A percentile compares a stretch with the other conserved stretches of the same genome.
Conservation (phyloP, 1,139 yeast species). For the Saccharomycopsis hybrid region DNA sequence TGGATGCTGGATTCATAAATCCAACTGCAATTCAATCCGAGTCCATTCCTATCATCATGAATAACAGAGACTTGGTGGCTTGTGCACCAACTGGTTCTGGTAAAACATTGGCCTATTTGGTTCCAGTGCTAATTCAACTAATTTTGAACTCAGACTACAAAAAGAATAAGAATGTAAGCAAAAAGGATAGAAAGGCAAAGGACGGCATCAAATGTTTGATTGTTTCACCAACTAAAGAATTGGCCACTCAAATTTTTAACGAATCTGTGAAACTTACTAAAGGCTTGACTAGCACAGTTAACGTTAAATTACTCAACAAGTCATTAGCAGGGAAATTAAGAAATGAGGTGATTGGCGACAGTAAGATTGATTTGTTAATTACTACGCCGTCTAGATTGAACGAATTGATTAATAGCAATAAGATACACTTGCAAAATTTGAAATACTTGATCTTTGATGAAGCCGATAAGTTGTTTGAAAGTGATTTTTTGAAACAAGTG, state of each 20-base stretch:
- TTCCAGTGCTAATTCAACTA: slow-evolving; percentile 68
- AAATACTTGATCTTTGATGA: slow-evolving; percentile 84
- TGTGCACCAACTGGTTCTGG: slow-evolving; percentile 97
- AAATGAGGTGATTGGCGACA: slow-evolving; percentile 44
- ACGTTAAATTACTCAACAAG: slow-evolving; percentile 65
- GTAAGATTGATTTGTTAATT: slow-evolving; percentile 73
- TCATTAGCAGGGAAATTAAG: slow-evolving; percentile 67
- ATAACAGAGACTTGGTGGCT: slow-evolving; percentile 66
- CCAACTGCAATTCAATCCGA: slow-evolving; percentile 95
- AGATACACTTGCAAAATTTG: slow-evolving; percentile 34
- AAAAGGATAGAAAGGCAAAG: slow-evolving; percentile 13
- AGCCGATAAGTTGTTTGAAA: slow-evolving; percentile 90
- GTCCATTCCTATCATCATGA: slow-evolving; percentile 63
- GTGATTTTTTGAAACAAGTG: slow-evolving; percentile 86
- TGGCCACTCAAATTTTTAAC: slow-evolving; percentile 77
- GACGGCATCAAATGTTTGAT: slow-evolving; percentile 67
- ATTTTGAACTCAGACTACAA: slow-evolving; percentile 20
- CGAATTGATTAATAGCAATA: slow-evolving; percentile 57
- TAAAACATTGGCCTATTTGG: slow-evolving; percentile 79
- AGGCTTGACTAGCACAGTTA: slow-evolving; percentile 42
- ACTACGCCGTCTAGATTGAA: slow-evolving; percentile 86
- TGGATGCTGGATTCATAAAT: slow-evolving; percentile 63
- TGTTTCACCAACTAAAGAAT: slow-evolving; percentile 87
- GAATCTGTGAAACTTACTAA: slow-evolving; percentile 56
- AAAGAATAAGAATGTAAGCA: slow-evolving; percentile 25